These are phyloP conservation scores for Malus hybrid DNA, from an alignment of 331 rosid species.

Conservation along the genomic window DNA sequence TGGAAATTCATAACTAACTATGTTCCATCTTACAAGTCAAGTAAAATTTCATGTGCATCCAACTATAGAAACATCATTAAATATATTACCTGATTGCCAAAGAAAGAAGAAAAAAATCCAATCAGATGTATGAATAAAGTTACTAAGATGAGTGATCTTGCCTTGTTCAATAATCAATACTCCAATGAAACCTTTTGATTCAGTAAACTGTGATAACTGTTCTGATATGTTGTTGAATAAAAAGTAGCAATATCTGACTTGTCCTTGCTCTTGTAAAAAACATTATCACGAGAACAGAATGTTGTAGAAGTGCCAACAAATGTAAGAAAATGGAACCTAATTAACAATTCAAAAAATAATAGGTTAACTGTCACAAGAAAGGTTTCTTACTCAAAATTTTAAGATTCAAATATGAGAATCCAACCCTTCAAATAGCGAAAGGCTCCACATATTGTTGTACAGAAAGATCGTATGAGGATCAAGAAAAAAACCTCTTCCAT, in stretches of 20 bases:
- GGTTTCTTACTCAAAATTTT: slow-evolving; percentile 41
- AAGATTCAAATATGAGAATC: slow-evolving; percentile 19
- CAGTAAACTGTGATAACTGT: slow-evolving; percentile 40
- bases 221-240: slow-evolving; percentile 63
- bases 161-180: slow-evolving; percentile 92
- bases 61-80: not conserved
- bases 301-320: slow-evolving; percentile 39
- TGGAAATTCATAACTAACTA: not conserved
- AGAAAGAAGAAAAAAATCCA: not conserved
- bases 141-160: slow-evolving; percentile 32
- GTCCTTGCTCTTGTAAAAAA: slow-evolving; percentile 63
- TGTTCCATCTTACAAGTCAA: not conserved
- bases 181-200: slow-evolving; percentile 46
- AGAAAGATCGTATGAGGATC: slow-evolving; percentile 81
- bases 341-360: slow-evolving; percentile 1
- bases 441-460: slow-evolving; percentile 54
- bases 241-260: slow-evolving; percentile 55
- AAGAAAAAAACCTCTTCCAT: slow-evolving; percentile 92
- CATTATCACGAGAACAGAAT: slow-evolving; percentile 56
- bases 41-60: not conserved
- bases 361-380: not conserved
- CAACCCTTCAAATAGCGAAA: slow-evolving; percentile 67
- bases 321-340: slow-evolving; percentile 16
- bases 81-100: not conserved
- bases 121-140: slow-evolving; percentile 5